A percentile compares a stretch with the other conserved stretches of the same genome.
phyloP scores from a whole-genome alignment of 164 flowering plant species.

The Cinnamomum chago region DNA sequence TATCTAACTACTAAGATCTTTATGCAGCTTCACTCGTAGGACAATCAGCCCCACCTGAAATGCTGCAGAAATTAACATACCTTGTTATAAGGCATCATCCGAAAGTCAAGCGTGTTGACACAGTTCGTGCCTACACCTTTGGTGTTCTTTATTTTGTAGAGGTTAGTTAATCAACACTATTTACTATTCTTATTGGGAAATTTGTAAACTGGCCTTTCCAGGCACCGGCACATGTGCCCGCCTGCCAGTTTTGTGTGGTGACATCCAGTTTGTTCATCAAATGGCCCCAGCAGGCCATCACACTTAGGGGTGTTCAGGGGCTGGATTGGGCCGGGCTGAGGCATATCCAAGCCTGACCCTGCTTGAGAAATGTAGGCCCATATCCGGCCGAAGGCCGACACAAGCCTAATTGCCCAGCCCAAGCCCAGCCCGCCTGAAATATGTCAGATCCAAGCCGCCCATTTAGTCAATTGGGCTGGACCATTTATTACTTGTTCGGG shows the following conservation, averaged over 20 bases:
- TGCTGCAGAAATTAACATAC: slow-evolving; percentile 69
- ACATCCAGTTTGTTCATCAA: background rate
- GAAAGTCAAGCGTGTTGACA: slow-evolving; percentile 58
- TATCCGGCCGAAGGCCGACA: no score
- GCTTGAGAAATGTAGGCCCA: no score
- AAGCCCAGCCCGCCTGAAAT: no score
- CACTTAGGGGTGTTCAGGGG: no score
- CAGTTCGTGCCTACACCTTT: slow-evolving; percentile 77
- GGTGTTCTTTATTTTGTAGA: slow-evolving; percentile 75
- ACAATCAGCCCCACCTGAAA: slow-evolving; percentile 73
- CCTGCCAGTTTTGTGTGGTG: background rate
- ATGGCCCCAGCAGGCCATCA: background rate
- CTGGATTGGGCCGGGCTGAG: no score
- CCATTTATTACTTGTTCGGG: no score
- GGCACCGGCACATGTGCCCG: background rate
- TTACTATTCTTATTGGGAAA: background rate
- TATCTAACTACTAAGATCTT: background rate
- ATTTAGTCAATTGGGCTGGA: no score
- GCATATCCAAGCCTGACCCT: no score
- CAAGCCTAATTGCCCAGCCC: no score
- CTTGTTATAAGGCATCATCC: slow-evolving; percentile 59
- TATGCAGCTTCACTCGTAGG: slow-evolving; percentile 62
- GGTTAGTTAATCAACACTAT: slow-evolving; percentile 29
- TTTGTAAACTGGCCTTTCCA: background rate
- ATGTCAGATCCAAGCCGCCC: no score